Percentiles rank a stretch among this genome's conserved stretches.
phyloP scores from a whole-genome alignment of 257 asterid genomes.

The Perilla frutescens region DNA sequence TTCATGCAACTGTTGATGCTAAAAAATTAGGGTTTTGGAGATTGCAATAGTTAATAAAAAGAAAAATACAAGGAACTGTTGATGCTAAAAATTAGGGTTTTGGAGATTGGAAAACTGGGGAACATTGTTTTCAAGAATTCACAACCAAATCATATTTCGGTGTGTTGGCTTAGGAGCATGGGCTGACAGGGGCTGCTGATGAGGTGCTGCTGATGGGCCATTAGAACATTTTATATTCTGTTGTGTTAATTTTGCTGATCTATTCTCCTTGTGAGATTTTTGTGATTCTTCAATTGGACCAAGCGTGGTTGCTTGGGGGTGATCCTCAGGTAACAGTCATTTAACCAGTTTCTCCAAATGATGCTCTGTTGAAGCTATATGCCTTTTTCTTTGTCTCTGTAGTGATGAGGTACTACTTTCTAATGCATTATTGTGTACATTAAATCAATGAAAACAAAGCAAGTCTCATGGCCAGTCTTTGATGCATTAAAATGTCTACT shows the following conservation, averaged over 20 bases:
- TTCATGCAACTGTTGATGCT: neutral
- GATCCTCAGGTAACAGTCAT: constrained; percentile 9
- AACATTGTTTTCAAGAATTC: neutral
- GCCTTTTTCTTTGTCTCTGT: neutral
- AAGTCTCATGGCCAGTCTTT: neutral
- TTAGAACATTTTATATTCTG: neutral
- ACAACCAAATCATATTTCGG: neutral
- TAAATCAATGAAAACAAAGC: neutral
- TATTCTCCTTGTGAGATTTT: constrained; percentile 16
- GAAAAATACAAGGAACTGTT: neutral
- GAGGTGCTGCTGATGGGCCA: neutral
- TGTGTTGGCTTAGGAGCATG: neutral
- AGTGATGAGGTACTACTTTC: constrained; percentile 16
- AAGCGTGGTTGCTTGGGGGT: neutral
- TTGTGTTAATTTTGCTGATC: neutral
- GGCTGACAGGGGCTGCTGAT: neutral
- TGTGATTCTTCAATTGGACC: neutral
- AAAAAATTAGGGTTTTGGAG: too few species aligned
- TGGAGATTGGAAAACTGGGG: neutral
- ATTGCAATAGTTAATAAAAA: neutral
- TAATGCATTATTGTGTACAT: constrained; percentile 13
- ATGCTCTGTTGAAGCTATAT: neutral
- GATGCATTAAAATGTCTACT: constrained; percentile 4
- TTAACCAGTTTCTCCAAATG: neutral
- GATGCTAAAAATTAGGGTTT: neutral